Percentiles rank a stretch among this genome's conserved stretches.
Evolutionary conservation across 768 basidiomycete genomes (phyloP).

Genomic region (Kwoniella dendrophila): DNA sequence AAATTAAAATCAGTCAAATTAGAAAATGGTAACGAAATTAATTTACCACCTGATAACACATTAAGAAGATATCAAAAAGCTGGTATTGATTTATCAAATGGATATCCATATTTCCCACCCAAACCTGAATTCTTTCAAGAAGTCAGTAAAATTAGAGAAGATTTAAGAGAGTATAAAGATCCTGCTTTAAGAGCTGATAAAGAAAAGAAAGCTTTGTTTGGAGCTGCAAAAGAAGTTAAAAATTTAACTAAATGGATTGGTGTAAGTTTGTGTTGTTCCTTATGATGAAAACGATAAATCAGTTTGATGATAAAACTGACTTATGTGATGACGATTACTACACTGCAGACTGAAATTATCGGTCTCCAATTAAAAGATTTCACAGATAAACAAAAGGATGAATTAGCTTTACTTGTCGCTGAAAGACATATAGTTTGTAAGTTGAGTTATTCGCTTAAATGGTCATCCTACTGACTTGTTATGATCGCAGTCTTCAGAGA

Average conservation of each 20-base stretch:
- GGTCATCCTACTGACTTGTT: background rate
- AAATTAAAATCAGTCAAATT: conserved; percentile 8
- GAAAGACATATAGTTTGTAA: conserved; percentile 50
- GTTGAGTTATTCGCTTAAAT: background rate
- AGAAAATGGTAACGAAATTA: conserved; percentile 10
- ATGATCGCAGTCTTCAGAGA: conserved; percentile 52
- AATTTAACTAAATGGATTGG: conserved; percentile 71
- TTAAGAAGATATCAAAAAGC: conserved; percentile 42
- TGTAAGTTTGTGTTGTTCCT: conserved; percentile 22
- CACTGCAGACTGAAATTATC: conserved; percentile 65
- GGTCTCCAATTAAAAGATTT: conserved; percentile 75
- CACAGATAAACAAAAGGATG: conserved; percentile 70
- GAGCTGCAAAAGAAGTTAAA: conserved; percentile 68
- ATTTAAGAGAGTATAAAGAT: conserved; percentile 59
- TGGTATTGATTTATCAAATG: conserved; percentile 42
- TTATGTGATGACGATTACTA: background rate
- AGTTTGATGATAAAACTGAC: background rate
- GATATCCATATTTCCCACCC: conserved; percentile 46
- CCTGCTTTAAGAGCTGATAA: conserved; percentile 71
- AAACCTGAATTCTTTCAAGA: conserved; percentile 47
- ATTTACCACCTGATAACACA: conserved; percentile 40
- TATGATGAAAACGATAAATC: too few species aligned
- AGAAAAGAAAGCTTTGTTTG: conserved; percentile 67
- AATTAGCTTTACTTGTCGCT: conserved; percentile 58
- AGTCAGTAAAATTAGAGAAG: conserved; percentile 35